Conservation (phyloP, 345 rosid genomes). For the thale cress (Arabidopsis thaliana) region DNA sequence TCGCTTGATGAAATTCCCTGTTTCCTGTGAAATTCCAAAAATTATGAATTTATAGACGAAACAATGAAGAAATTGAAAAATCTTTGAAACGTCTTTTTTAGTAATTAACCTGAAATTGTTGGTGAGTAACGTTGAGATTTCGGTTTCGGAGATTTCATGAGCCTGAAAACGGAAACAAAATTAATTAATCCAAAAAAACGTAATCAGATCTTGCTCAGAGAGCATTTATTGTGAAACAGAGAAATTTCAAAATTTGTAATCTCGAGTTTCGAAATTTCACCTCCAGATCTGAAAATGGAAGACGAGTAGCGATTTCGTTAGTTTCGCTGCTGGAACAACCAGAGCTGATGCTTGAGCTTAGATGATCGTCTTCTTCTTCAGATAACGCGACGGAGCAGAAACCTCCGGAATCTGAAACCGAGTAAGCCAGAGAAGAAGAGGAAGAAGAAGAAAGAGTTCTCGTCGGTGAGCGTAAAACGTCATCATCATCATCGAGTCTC, state of each 20-base stretch:
- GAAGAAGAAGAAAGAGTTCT: slow-evolving; percentile 21
- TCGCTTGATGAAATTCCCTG: slow-evolving; percentile 36
- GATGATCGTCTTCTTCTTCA: slow-evolving; percentile 34
- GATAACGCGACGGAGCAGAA: not conserved
- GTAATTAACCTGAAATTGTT: slow-evolving; percentile 37
- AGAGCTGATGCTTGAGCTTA: slow-evolving; percentile 40
- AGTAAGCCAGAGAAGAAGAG: slow-evolving; percentile 23
- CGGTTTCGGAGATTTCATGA: slow-evolving; percentile 37
- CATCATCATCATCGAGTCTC: slow-evolving; percentile 34
- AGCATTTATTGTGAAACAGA: slow-evolving; percentile 29
- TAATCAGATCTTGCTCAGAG: slow-evolving; percentile 5
- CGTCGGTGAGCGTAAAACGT: not conserved
- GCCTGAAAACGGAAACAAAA: slow-evolving; percentile 34
- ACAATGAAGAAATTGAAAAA: not conserved
- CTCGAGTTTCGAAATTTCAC: slow-evolving; percentile 40
- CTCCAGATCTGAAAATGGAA: slow-evolving; percentile 58
- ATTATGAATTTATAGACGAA: slow-evolving; percentile 1
- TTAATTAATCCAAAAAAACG: not conserved
- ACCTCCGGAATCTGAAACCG: slow-evolving; percentile 43
- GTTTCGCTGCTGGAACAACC: slow-evolving; percentile 52
- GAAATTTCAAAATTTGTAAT: not conserved
- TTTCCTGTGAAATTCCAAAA: slow-evolving; percentile 12
- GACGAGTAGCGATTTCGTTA: slow-evolving; percentile 38
- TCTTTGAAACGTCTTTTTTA: not conserved
- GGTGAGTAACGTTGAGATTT: slow-evolving; percentile 35